Base-by-base conservation (phyloP, 2,329 filamentous ascomycete genomes). In the Dryadomyces quercus-mongolicae region DNA sequence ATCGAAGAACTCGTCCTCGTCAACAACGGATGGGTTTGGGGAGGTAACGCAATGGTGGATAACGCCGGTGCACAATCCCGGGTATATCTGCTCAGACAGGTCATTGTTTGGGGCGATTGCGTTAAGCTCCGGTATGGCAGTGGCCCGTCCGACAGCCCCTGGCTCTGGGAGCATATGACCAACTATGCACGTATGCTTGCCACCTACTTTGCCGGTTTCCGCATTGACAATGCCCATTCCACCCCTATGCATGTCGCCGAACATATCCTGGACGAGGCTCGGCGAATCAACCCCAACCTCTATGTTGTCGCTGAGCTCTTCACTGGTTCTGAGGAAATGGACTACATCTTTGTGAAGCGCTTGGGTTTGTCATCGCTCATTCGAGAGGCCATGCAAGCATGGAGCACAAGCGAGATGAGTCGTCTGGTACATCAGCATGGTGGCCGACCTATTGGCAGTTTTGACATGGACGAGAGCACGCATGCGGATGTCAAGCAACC, bases 1-100 rank as follows among this genome's bases (percentile, higher is more conserved):
- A 76, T 83, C 1, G 84, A 85, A 55, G 85, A 90, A 46, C 76
- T 95, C 48, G 88, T 88, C 2, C 72, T 98, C 52, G 91, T 85
- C 44, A 97, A 97, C 70, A 98, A 98, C 65, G 93, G 93, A 46
- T 98, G 93, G 93, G 91, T 98, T 9, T 98, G 93, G 93, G 92
- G 88, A 56, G 92, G 92, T 6, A 94, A 97, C 70, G 92, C 93
- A 1, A 79, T 97, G 69, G 78, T 88, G 46, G 93, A 98, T 71
- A 93, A 97, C 64, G 93, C 93, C 34, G 94, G 94, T 0, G 86
- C 90, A 0, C 76, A 87, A 49, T 95, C 92, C 9, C 84, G 85
- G 54, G 90, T 92, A n/a, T 98, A 98, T 64, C 78, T 98, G n/a
- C 82, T 89, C 52, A 82, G 93, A 61, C 90, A 98, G 68, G 89